A percentile compares a stretch with the other conserved stretches of the same genome.
Evolutionary conservation across 2,329 filamentous ascomycete species (phyloP).

Genomic region (Tricladium varicosporioides): DNA sequence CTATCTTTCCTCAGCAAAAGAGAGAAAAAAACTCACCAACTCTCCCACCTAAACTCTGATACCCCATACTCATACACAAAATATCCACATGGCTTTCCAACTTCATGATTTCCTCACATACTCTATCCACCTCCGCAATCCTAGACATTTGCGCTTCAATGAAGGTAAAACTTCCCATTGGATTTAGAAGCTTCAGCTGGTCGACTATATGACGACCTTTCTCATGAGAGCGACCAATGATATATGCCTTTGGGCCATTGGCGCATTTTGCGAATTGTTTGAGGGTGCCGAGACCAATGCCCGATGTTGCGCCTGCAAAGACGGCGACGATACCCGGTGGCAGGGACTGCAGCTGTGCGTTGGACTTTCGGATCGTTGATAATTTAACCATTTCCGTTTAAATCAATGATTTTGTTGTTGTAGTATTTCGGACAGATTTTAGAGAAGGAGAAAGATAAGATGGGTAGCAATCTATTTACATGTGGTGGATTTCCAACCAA

Average conservation of each 20-base stretch:
- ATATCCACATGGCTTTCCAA: slow-evolving; percentile 46
- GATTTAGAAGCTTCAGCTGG: slow-evolving; percentile 43
- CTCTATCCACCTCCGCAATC: slow-evolving; percentile 48
- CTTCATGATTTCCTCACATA: slow-evolving; percentile 44
- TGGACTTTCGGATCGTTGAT: slow-evolving; percentile 38
- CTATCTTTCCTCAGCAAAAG: no score
- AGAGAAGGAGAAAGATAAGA: neutral
- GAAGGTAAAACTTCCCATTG: slow-evolving; percentile 45
- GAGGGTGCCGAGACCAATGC: slow-evolving; percentile 51
- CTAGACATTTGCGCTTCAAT: slow-evolving; percentile 49
- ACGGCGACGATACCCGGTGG: slow-evolving; percentile 44
- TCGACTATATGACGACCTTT: slow-evolving; percentile 34
- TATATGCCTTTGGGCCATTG: slow-evolving; percentile 46
- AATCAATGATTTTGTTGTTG: no score
- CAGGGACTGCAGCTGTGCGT: slow-evolving; percentile 33
- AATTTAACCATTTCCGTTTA: slow-evolving; percentile 33
- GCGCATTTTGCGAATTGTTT: slow-evolving; percentile 44
- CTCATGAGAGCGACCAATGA: slow-evolving; percentile 46
- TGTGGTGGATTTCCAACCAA: neutral
- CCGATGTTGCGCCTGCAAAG: slow-evolving; percentile 53
- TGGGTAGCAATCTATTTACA: neutral
- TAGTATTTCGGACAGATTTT: no score
- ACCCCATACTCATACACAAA: slow-evolving; percentile 44
- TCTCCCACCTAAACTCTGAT: slow-evolving; percentile 31
- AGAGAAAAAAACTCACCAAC: slow-evolving; percentile 22